Conservation (phyloP, 371 early-diverging fungal species). For the Chytridiales sp. region DNA sequence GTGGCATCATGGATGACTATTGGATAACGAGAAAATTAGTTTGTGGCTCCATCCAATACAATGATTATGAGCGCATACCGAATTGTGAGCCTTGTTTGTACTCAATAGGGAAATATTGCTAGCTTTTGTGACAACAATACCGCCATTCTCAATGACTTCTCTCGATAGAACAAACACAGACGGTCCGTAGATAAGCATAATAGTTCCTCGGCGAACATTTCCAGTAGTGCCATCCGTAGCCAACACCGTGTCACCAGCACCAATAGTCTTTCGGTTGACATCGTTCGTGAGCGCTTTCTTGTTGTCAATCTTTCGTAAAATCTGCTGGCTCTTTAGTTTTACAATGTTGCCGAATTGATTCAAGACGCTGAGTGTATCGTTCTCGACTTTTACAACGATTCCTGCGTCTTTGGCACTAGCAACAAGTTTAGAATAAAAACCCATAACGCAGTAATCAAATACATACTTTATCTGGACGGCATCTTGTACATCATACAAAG, state of each 20-base stretch:
- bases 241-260: conserved; percentile 80
- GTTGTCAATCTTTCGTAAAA: conserved; percentile 65
- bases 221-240: conserved; percentile 52
- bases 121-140: conserved; percentile 67
- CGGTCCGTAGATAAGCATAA: conserved; percentile 69
- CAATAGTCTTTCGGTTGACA: conserved; percentile 68
- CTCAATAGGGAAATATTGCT: conserved; percentile 26
- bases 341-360: conserved; percentile 76
- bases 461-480: conserved; percentile 79
- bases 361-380: conserved; percentile 70
- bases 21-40: not conserved
- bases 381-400: conserved; percentile 80
- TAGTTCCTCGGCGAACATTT: conserved; percentile 51
- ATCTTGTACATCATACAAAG: conserved; percentile 80
- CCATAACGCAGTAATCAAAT: not conserved
- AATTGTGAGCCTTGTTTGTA: conserved; percentile 5
- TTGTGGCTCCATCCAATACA: not conserved
- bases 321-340: conserved; percentile 69
- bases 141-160: conserved; percentile 62
- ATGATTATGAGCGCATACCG: not conserved
- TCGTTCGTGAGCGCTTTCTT: conserved; percentile 76
- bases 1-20: not conserved
- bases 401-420: conserved; percentile 57
- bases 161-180: conserved; percentile 66
- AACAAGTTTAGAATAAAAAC: conserved; percentile 4